phyloP scores from a whole-genome alignment of 2,329 filamentous ascomycete species.

The Blastomyces gilchristii region DNA sequence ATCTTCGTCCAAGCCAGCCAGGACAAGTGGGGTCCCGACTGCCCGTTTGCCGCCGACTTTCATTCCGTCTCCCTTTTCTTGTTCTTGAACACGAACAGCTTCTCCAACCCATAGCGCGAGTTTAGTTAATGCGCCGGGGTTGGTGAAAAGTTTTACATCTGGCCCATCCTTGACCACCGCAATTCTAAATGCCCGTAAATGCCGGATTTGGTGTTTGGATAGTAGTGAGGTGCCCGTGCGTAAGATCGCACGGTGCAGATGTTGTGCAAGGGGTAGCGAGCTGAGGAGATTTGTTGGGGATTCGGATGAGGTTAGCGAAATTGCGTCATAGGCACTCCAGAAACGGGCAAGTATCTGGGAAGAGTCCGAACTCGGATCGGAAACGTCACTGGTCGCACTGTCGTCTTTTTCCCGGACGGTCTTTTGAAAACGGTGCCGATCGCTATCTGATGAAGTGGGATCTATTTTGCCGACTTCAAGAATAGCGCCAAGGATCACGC shows the following conservation, averaged over 20 bases:
- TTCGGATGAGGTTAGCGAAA: conserved; percentile 37
- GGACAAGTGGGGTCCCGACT: conserved; percentile 69
- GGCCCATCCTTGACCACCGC: conserved; percentile 92
- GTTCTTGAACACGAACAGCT: conserved; percentile 80
- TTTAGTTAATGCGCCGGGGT: conserved; percentile 86
- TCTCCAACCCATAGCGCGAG: conserved; percentile 90
- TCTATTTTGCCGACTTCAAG: conserved; percentile 65
- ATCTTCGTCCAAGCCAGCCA: conserved; percentile 79
- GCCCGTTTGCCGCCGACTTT: conserved; percentile 32
- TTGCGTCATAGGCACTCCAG: conserved; percentile 50
- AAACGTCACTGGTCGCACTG: conserved; percentile 16
- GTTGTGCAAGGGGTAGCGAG: conserved; percentile 71
- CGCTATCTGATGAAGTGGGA: conserved; percentile 22
- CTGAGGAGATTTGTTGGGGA: conserved; percentile 52
- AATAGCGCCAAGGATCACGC: conserved; percentile 83
- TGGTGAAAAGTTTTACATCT: conserved; percentile 81
- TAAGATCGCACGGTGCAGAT: conserved; percentile 84
- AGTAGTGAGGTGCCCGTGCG: conserved; percentile 84
- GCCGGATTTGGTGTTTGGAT: conserved; percentile 86
- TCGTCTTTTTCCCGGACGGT: conserved; percentile 16
- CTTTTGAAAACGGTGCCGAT: conserved; percentile 7
- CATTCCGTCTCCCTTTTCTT: conserved; percentile 63
- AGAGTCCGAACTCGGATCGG: conserved; percentile 20
- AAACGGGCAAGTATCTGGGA: conserved; percentile 39
- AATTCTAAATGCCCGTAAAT: conserved; percentile 86